Conservation (phyloP, 768 basidiomycete species). For the Leccinum arenicola region DNA sequence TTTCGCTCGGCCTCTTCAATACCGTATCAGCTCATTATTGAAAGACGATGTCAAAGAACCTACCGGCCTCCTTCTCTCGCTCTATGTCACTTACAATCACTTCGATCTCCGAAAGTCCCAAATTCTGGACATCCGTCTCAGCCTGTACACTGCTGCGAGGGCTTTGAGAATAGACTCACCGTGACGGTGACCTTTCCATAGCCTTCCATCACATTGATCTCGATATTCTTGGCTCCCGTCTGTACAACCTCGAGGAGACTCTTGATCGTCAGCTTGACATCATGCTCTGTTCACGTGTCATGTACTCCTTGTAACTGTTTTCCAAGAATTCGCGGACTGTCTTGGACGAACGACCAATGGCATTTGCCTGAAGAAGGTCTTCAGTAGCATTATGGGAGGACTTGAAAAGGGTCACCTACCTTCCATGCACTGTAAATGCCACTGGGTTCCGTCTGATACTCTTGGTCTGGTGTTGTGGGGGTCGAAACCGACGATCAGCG, state of each 20-base stretch:
- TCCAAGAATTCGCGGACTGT: conserved; percentile 98
- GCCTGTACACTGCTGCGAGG: not conserved
- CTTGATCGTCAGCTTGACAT: conserved; percentile 88
- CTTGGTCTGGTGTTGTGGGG: conserved; percentile 85
- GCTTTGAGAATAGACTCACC: conserved; percentile 41
- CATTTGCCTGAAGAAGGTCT: conserved; percentile 71
- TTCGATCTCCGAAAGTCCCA: conserved; percentile 86
- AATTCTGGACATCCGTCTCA: conserved; percentile 51
- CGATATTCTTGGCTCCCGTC: conserved; percentile 99
- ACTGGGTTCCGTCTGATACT: conserved; percentile 94
- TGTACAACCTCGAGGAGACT: conserved; percentile 96
- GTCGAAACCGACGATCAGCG: conserved; percentile 95
- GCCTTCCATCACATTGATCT: conserved; percentile 96
- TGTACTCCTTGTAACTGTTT: conserved; percentile 93
- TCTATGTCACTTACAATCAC: conserved; percentile 91
- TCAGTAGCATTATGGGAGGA: not conserved
- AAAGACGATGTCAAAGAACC: conserved; percentile 18
- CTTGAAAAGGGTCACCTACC: conserved; percentile 39
- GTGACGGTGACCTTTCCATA: conserved; percentile 93
- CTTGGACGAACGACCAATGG: conserved; percentile 96
- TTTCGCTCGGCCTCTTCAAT: conserved; percentile 89
- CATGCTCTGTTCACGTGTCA: conserved; percentile 79
- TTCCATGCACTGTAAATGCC: conserved; percentile 99
- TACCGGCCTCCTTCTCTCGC: conserved; percentile 94
- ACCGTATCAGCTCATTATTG: conserved; percentile 1